These are phyloP conservation scores for Botryosphaeria dothidea DNA, from an alignment of 2,329 filamentous ascomycete species.

Conservation along the genomic window DNA sequence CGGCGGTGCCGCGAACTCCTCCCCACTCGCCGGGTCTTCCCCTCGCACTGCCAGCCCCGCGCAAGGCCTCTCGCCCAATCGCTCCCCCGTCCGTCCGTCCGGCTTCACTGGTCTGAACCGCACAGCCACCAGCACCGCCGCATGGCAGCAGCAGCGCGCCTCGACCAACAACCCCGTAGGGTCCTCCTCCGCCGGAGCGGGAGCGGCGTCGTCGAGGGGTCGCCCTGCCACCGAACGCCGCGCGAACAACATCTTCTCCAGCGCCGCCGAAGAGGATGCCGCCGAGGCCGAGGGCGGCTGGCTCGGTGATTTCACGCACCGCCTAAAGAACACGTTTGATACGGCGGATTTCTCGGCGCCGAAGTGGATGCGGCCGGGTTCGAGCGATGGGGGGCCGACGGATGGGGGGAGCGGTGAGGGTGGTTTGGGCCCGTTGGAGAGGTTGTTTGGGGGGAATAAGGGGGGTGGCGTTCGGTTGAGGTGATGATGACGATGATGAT, in stretches of 20 bases:
- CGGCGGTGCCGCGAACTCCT: background rate
- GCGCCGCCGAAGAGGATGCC: constrained; percentile 49
- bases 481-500: constrained; percentile 21
- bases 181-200: constrained; percentile 7
- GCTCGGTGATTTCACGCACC: constrained; percentile 78
- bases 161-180: constrained; percentile 30
- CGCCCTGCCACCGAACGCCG: background rate
- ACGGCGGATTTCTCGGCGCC: constrained; percentile 66
- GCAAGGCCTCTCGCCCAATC: constrained; percentile 22
- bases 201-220: constrained; percentile 9
- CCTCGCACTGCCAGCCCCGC: constrained; percentile 5
- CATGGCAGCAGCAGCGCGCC: background rate
- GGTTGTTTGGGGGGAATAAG: constrained; percentile 36
- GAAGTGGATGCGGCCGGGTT: constrained; percentile 66
- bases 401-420: constrained; percentile 19
- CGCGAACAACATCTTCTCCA: constrained; percentile 22
- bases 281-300: constrained; percentile 77
- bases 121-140: constrained; percentile 3
- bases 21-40: background rate
- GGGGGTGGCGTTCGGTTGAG: constrained; percentile 35
- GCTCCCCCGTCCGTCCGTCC: constrained; percentile 12
- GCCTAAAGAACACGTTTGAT: constrained; percentile 91
- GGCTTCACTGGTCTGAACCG: background rate
- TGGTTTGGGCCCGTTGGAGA: constrained; percentile 27
- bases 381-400: constrained; percentile 10